Evolutionary conservation across 768 basidiomycete genomes (phyloP), one percentile per base, ranked within the genome.

Genomic region (Leucocoprinus birnbaumii): DNA sequence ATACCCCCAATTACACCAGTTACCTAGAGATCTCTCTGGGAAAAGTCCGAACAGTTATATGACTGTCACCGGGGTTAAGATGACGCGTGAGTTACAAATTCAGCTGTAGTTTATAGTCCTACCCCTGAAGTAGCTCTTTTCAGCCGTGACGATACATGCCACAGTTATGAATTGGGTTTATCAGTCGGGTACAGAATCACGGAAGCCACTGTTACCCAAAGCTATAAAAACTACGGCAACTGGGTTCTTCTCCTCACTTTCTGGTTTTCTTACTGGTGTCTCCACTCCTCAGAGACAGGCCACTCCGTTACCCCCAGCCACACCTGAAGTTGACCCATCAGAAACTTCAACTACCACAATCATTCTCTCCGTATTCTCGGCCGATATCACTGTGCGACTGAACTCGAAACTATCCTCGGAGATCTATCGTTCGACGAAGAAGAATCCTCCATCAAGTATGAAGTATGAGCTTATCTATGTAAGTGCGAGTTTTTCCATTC

Each of bases 351-450:
- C 79, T 50, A 82, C 81, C 0, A 80, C 73, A 56, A 83, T 91
- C 24, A 70, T 78, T 1, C 63, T 91, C 51, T 79, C 83, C 1
- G 79, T 89, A 41, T 89, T 84, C 63, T 78, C 85, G 8, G 87
- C 85, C 2, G 77, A 84, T 35, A 79, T 90, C 13, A 77, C 78
- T 43, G 86, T 91, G 18, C 76, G 70, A 41, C 66, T 91, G 16
- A 83, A 83, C 58, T 78, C 81, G 68, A 89, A 87, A 63, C 72
- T 88, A 46, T 74, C 81, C 1, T 67, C 73, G 8, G 96, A 98
- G 67, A 73, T 98, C 31, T 80, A 89, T 56, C 78, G 96, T 56
- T 91, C 93, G 0, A 99, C 95, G 10, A 98, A 98, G 80, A 99
- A 99, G 76, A 86, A 90, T 52, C 89, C 92, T 0, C 96, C 96